Base-by-base conservation (phyloP, 1,284 basidiomycete species). In the Ceratobasidium sp. region DNA sequence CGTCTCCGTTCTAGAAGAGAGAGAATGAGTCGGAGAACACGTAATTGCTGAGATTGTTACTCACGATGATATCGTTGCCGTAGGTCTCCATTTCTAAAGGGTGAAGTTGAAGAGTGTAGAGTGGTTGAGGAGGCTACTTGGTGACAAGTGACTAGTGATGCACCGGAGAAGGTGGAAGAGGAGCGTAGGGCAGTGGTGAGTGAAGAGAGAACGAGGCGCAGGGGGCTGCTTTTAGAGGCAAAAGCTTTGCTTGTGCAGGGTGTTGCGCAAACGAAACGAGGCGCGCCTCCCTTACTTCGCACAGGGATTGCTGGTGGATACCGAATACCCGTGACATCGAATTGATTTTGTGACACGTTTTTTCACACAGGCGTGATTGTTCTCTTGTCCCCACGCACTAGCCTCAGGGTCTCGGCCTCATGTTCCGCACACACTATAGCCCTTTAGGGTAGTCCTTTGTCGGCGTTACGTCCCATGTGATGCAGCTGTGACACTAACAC, bases 1-100 rank as follows among this genome's bases (percentile, higher is more conserved):
- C 86, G 80, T 93, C 91, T 76, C 92, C 92, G 70, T 90, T 73
- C 76, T 76, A 44, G n/a, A 21, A 23, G 8, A 54, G 16, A 55
- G 69, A 73, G 50, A 58, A 54, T 26, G 38, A 59, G 23, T 41
- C 21, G 18, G 44, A 47, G 50, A 26, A 58, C 49, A 54, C 49
- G n/a, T 28, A 32, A 73, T 70, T 70, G 66, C 54, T n/a, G 66
- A 49, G 50, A 46, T 21, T 8, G 41, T 32, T 32, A 62, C 49
- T 44, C 32, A 69, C 50, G 30, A 55, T 69, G 43, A 70, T 62
- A 21, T 64, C 49, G 62, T 41, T 49, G 26, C n/a, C n/a, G 58
- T 55, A 47, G n/a, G 46, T 50, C 46, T 52, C 44, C 59, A 74
- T 62, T 32, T 18, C 21, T 72, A 58, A 50, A 21, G 9, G 18